Evolutionary conservation across 177 flowering plant genomes (phyloP).

Genomic region (Tripterygium wilfordii): DNA sequence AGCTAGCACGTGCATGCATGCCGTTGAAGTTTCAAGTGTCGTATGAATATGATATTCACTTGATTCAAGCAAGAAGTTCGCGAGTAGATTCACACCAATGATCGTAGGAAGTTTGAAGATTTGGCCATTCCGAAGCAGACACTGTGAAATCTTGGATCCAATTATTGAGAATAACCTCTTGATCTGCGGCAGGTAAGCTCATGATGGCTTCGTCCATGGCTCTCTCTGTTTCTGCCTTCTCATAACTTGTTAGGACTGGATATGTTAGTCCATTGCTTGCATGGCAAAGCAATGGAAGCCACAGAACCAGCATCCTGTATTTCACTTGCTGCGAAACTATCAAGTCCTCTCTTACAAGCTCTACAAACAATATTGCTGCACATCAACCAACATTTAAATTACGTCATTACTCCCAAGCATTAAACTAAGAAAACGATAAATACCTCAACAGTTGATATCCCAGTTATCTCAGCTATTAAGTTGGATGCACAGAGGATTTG

Average conservation of each 20-base stretch:
- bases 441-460: too few relatives aligned
- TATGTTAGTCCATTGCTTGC: conserved; percentile 37
- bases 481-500: too few relatives aligned
- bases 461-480: too few relatives aligned
- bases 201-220: conserved; percentile 29
- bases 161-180: conserved; percentile 40
- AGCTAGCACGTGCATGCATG: background rate
- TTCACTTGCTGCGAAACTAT: conserved; percentile 31
- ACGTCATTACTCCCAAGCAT: too few relatives aligned
- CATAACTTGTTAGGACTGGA: conserved; percentile 31
- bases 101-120: conserved; percentile 41
- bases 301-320: conserved; percentile 31
- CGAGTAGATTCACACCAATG: conserved; percentile 44
- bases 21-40: too few relatives aligned
- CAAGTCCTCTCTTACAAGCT: conserved; percentile 12
- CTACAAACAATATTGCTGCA: conserved; percentile 15
- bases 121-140: conserved; percentile 53
- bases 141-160: conserved; percentile 47
- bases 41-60: too few relatives aligned
- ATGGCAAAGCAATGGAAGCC: conserved; percentile 50
- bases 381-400: too few relatives aligned
- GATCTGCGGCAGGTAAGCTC: conserved; percentile 32
- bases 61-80: conserved; percentile 9
- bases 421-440: too few relatives aligned
- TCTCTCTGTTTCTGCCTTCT: conserved; percentile 40